Base-by-base conservation (phyloP, 768 basidiomycete genomes). In the Collybia nuda region DNA sequence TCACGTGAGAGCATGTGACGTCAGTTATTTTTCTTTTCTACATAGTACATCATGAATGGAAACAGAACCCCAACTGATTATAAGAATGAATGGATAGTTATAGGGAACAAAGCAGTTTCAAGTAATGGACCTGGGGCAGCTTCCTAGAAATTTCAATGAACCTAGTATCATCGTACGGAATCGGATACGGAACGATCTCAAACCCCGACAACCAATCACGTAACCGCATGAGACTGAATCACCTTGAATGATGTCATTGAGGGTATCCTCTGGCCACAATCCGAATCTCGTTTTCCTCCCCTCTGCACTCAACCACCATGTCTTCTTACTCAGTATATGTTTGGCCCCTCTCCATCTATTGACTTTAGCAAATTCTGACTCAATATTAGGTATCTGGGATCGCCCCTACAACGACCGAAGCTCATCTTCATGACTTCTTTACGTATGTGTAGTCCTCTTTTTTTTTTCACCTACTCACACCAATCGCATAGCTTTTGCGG, bases 371-470 rank as follows among this genome's bases (percentile, higher is more conserved):
- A 12, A 8, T 51, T 32, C 9, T 32, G 14, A 32, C 32, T n/a
- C 29, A 17, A 35, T 22, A 15, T n/a, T 54, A 93, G 88, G 91
- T 96, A 44, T 77, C 86, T 17, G 80, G 79, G 43, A 80, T 97
- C 62, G 69, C 88, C 5, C 65, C 84, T 1, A 67, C 71, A 36
- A 93, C 90, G 11, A 83, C 80, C 19, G 72, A 89, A 62, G 63
- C 73, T 17, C 81, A 88, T 51, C 76, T 98, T 48, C 70, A 81
- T 56, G 86, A 93, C 55, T 93, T 89, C 70, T 92, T 93, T 74
- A 78, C 84, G 89, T 90, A 74, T 40, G 82, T n/a, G n/a, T n/a
- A n/a, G n/a, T n/a, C n/a, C n/a, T n/a, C n/a, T n/a, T n/a, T n/a
- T n/a, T n/a, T n/a, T n/a, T n/a, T n/a, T 48, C 40, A 22, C 46